Conservation (phyloP, 2,329 filamentous ascomycete genomes). For the Teratosphaeria zuluensis region DNA sequence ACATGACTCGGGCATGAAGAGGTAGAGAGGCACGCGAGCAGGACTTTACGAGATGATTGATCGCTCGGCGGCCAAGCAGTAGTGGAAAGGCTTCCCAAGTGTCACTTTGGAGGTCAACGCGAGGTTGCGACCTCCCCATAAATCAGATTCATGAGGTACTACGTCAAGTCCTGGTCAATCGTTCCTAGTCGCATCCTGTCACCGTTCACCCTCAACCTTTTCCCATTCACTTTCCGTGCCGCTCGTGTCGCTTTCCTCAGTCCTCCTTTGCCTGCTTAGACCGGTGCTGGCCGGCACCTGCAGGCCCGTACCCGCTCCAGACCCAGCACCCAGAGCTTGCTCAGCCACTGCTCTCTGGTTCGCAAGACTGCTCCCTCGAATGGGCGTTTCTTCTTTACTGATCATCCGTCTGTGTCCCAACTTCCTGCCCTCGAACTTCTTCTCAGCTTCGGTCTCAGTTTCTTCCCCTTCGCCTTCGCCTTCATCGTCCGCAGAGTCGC, state of each 20-base stretch:
- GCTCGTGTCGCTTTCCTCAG: conserved; percentile 15
- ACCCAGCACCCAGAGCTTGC: not conserved
- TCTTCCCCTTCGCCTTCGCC: conserved; percentile 45
- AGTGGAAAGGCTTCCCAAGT: not conserved
- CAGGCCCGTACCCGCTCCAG: conserved; percentile 1
- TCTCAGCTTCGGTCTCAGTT: conserved; percentile 16
- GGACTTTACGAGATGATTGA: not conserved
- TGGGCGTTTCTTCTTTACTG: not conserved
- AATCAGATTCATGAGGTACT: not conserved
- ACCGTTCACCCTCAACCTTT: conserved; percentile 65
- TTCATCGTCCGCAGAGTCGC: conserved; percentile 29
- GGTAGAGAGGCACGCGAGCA: not conserved
- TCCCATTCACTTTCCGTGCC: conserved; percentile 94
- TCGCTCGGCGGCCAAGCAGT: not conserved
- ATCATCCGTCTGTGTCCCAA: not conserved
- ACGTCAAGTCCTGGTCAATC: not conserved
- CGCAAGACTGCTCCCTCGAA: not conserved
- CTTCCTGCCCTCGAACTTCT: conserved; percentile 7
- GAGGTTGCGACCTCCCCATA: not conserved
- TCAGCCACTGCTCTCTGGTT: not conserved
- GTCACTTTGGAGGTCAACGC: not conserved
- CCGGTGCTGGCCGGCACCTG: not conserved
- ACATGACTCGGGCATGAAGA: not conserved
- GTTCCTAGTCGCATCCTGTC: conserved; percentile 29
- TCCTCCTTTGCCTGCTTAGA: conserved; percentile 13